phyloP scores from a whole-genome alignment of 192 early-diverging fungal genomes.

The Kickxella alabastrina region DNA sequence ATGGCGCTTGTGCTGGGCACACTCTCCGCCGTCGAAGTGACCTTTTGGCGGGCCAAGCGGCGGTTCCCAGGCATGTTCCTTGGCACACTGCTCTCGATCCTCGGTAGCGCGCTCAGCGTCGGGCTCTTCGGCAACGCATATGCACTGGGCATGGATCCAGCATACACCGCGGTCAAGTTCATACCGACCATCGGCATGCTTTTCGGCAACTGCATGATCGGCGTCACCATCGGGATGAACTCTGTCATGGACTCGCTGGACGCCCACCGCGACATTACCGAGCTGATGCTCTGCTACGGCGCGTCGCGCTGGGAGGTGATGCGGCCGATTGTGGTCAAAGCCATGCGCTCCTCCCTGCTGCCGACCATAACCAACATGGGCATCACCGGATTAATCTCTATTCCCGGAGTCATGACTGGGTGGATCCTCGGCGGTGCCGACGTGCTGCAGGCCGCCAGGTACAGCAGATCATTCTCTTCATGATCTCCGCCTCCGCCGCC shows the following conservation, averaged over 20 bases:
- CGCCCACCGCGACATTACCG: slow-evolving; percentile 49
- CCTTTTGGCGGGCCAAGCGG: slow-evolving; percentile 67
- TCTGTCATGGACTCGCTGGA: slow-evolving; percentile 59
- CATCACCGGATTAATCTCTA: slow-evolving; percentile 81
- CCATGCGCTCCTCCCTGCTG: slow-evolving; percentile 66
- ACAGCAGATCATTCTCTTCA: slow-evolving; percentile 83
- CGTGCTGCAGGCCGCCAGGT: slow-evolving; percentile 71
- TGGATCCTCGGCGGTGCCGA: slow-evolving; percentile 79
- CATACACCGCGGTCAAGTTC: slow-evolving; percentile 69
- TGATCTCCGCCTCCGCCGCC: slow-evolving; percentile 73
- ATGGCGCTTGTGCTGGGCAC: slow-evolving; percentile 59
- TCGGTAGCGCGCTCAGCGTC: slow-evolving; percentile 12
- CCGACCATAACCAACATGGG: slow-evolving; percentile 79
- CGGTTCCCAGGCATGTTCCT: slow-evolving; percentile 72
- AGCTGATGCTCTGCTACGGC: slow-evolving; percentile 67
- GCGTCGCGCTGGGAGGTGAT: slow-evolving; percentile 79
- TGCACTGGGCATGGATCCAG: slow-evolving; percentile 66
- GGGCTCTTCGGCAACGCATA: slow-evolving; percentile 43
- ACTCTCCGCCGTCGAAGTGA: slow-evolving; percentile 64
- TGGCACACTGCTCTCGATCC: slow-evolving; percentile 51
- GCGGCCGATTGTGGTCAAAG: slow-evolving; percentile 64
- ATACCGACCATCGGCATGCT: slow-evolving; percentile 89
- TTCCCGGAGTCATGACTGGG: slow-evolving; percentile 87
- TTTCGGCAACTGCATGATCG: slow-evolving; percentile 75
- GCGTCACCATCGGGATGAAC: slow-evolving; percentile 62